Conservation (phyloP, 2,329 filamentous ascomycete genomes). For the Exophiala bonariae region DNA sequence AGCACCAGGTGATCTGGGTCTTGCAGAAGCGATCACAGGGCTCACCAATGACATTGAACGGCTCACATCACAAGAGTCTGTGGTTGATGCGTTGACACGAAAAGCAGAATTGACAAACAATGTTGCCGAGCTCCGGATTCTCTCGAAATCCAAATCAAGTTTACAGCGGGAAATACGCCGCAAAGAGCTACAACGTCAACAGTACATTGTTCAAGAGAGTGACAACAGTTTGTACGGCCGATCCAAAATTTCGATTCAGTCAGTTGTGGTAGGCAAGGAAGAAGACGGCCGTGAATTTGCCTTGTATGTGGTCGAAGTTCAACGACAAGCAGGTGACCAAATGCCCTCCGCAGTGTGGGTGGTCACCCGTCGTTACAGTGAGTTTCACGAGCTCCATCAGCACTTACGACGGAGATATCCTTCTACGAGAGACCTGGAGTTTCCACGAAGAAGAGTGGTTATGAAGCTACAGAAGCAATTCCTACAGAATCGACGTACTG, state of each 20-base stretch:
- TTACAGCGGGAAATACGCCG: slow-evolving; percentile 87
- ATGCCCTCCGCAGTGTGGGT: slow-evolving; percentile 97
- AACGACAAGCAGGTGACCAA: slow-evolving; percentile 84
- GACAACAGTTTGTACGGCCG: slow-evolving; percentile 96
- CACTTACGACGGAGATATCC: slow-evolving; percentile 80
- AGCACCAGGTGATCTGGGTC: slow-evolving; percentile 86
- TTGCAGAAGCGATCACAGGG: slow-evolving; percentile 87
- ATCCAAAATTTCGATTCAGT: slow-evolving; percentile 85
- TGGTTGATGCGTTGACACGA: slow-evolving; percentile 85
- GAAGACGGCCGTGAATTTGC: slow-evolving; percentile 93
- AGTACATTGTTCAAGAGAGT: slow-evolving; percentile 96
- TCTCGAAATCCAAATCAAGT: slow-evolving; percentile 92
- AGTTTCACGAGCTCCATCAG: slow-evolving; percentile 95
- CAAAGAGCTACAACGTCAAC: slow-evolving; percentile 93
- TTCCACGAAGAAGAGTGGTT: slow-evolving; percentile 86
- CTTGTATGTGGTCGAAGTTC: slow-evolving; percentile 85
- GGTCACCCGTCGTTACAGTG: slow-evolving; percentile 89
- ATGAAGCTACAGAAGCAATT: slow-evolving; percentile 98
- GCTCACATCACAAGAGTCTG: slow-evolving; percentile 79
- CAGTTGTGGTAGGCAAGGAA: slow-evolving; percentile 87
- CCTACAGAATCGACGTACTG: slow-evolving; percentile 79
- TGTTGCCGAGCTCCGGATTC: slow-evolving; percentile 83
- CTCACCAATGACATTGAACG: slow-evolving; percentile 91
- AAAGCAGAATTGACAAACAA: slow-evolving; percentile 99
- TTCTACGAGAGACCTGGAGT: slow-evolving; percentile 85